Evolutionary conservation across 1,139 yeast genomes (phyloP).

Genomic region (Spathaspora sp.): DNA sequence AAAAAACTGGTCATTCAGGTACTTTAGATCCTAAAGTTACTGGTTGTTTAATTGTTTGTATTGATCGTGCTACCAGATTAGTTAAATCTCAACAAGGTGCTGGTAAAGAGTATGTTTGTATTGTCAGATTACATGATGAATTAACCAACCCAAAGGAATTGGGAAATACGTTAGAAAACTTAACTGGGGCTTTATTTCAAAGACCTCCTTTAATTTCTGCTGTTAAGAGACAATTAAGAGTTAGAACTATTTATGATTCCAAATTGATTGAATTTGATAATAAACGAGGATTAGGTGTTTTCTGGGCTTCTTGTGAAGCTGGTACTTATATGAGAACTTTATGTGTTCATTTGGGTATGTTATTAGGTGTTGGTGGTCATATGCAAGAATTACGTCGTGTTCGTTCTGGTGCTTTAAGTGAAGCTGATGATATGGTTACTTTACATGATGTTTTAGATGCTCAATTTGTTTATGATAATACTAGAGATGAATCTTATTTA

Average conservation of each 20-base stretch:
- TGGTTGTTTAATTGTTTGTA: conserved; percentile 95
- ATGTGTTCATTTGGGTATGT: conserved; percentile 98
- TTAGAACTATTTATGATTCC: conserved; percentile 95
- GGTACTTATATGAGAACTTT: conserved; percentile 99
- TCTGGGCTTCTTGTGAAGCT: conserved; percentile 99
- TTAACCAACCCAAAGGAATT: conserved; percentile 87
- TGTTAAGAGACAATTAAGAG: conserved; percentile 98
- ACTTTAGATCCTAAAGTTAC: conserved; percentile 99
- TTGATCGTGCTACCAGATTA: conserved; percentile 96
- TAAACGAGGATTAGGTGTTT: conserved; percentile 94
- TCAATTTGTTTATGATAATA: conserved; percentile 95
- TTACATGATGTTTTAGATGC: conserved; percentile 97
- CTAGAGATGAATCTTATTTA: conserved; percentile 93
- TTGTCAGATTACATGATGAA: conserved; percentile 92
- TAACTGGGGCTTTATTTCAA: conserved; percentile 98
- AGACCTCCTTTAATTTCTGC: conserved; percentile 99
- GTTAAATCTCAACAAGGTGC: conserved; percentile 99
- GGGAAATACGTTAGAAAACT: conserved; percentile 84
- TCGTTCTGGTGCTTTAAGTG: conserved; percentile 93
- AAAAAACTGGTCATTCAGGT: conserved; percentile 98
- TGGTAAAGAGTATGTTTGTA: conserved; percentile 98
- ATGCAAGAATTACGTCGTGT: conserved; percentile 99
- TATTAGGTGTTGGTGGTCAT: conserved; percentile 98
- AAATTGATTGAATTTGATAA: conserved; percentile 94
- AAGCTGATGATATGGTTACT: conserved; percentile 88